phyloP scores from a whole-genome alignment of 2,329 filamentous ascomycete genomes.

The Sporothrix globosa region DNA sequence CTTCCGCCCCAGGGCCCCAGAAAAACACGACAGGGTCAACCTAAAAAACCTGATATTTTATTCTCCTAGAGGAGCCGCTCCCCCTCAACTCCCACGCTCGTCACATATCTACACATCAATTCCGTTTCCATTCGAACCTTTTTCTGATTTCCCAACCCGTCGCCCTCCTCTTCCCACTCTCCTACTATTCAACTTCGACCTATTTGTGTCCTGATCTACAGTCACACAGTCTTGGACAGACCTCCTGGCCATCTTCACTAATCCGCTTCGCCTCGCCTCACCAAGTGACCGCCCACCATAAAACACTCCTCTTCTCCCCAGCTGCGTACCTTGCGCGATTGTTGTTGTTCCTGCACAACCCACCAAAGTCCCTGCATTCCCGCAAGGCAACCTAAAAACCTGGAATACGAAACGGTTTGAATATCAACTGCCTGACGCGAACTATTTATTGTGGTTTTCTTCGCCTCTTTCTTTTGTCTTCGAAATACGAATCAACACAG shows the following conservation, averaged over 20 bases:
- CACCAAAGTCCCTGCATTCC: conserved; percentile 29
- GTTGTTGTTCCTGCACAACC: conserved; percentile 18
- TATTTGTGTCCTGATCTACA: conserved; percentile 16
- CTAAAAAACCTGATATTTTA: conserved; percentile 31
- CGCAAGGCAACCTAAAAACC: conserved; percentile 6
- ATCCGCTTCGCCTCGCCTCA: conserved; percentile 11
- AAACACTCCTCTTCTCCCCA: conserved; percentile 1
- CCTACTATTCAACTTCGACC: background rate
- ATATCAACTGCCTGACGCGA: conserved; percentile 19
- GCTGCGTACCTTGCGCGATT: conserved; percentile 4
- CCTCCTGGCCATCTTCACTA: conserved; percentile 22
- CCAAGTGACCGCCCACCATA: background rate
- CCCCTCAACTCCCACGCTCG: conserved; percentile 12
- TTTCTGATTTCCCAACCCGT: conserved; percentile 17
- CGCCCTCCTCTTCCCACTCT: conserved; percentile 9
- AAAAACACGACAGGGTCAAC: conserved; percentile 27
- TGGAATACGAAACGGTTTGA: conserved; percentile 7
- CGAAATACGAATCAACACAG: background rate
- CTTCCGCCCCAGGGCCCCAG: conserved; percentile 22
- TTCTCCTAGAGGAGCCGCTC: conserved; percentile 18
- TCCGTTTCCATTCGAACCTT: conserved; percentile 29
- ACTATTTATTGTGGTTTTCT: conserved; percentile 21
- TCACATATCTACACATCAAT: conserved; percentile 31
- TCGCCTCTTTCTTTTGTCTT: background rate
- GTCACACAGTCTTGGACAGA: conserved; percentile 22